A percentile compares a stretch with the other conserved stretches of the same genome.
Evolutionary conservation across 108 stramenopile species (phyloP).

Genomic region (Discostella pseudostelligera): DNA sequence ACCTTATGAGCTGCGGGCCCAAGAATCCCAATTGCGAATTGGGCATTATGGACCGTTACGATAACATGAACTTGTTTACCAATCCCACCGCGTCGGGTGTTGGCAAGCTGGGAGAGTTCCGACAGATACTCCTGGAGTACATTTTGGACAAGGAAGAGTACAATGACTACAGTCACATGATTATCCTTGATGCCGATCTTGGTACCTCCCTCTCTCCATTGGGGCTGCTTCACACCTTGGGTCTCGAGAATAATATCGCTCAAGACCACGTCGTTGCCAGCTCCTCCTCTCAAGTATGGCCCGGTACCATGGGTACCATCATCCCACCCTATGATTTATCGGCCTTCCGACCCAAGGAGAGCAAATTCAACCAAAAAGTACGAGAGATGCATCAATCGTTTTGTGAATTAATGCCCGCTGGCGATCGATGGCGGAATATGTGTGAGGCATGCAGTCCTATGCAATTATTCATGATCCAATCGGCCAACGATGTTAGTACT

Average conservation of each 20-base stretch:
- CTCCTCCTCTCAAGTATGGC: slow-evolving; percentile 44
- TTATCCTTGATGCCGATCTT: slow-evolving; percentile 52
- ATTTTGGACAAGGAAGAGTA: slow-evolving; percentile 37
- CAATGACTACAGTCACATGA: slow-evolving; percentile 52
- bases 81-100: slow-evolving; percentile 44
- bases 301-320: slow-evolving; percentile 51
- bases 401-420: slow-evolving; percentile 50
- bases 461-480: slow-evolving; percentile 50
- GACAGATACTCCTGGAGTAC: slow-evolving; percentile 45
- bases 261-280: slow-evolving; percentile 39
- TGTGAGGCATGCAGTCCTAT: slow-evolving; percentile 55
- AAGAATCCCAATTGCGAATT: slow-evolving; percentile 48
- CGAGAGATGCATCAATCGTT: slow-evolving; percentile 42
- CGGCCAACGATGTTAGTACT: slow-evolving; percentile 23
- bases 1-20: slow-evolving; percentile 48
- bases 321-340: slow-evolving; percentile 57
- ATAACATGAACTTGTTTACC: slow-evolving; percentile 38
- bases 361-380: slow-evolving; percentile 25
- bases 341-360: slow-evolving; percentile 45
- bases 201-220: slow-evolving; percentile 42
- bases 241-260: slow-evolving; percentile 33
- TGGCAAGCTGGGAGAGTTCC: slow-evolving; percentile 53
- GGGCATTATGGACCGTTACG: slow-evolving; percentile 46
- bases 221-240: slow-evolving; percentile 50
- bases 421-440: slow-evolving; percentile 57